phyloP scores from a whole-genome alignment of 345 rosid genomes.

The Moricandia arvensis region DNA sequence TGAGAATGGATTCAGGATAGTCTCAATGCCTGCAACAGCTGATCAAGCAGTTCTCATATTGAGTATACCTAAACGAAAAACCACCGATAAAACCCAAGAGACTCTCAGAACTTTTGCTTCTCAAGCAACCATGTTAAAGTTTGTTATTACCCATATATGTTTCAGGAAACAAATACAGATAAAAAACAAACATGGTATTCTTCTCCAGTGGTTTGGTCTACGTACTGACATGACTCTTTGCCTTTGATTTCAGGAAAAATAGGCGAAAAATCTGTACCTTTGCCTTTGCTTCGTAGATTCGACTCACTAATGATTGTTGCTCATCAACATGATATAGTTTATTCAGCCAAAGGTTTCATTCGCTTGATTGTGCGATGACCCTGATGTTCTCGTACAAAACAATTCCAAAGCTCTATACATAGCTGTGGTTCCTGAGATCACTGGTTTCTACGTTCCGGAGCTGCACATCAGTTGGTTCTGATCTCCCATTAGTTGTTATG shows the following conservation, averaged over 20 bases:
- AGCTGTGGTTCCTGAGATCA: slow-evolving; percentile 66
- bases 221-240: slow-evolving; percentile 1
- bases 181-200: background rate
- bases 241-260: slow-evolving; percentile 66
- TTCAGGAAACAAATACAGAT: background rate
- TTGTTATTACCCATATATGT: background rate
- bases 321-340: slow-evolving; percentile 61
- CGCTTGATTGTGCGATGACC: slow-evolving; percentile 76
- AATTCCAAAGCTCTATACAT: slow-evolving; percentile 84
- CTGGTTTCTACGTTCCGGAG: slow-evolving; percentile 87
- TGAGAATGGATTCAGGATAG: slow-evolving; percentile 86
- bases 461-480: slow-evolving; percentile 91
- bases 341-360: slow-evolving; percentile 52
- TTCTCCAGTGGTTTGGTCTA: background rate
- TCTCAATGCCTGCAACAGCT: slow-evolving; percentile 83
- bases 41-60: slow-evolving; percentile 90
- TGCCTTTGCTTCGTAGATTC: slow-evolving; percentile 48
- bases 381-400: slow-evolving; percentile 88
- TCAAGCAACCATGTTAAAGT: slow-evolving; percentile 97
- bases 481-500: slow-evolving; percentile 67
- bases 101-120: slow-evolving; percentile 91
- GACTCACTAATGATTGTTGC: slow-evolving; percentile 74
- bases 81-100: slow-evolving; percentile 88
- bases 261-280: slow-evolving; percentile 82
- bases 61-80: slow-evolving; percentile 78